Percentiles rank a stretch among this genome's conserved stretches.
phyloP scores from a whole-genome alignment of 208 protist genomes.

The Leishmania turanica region DNA sequence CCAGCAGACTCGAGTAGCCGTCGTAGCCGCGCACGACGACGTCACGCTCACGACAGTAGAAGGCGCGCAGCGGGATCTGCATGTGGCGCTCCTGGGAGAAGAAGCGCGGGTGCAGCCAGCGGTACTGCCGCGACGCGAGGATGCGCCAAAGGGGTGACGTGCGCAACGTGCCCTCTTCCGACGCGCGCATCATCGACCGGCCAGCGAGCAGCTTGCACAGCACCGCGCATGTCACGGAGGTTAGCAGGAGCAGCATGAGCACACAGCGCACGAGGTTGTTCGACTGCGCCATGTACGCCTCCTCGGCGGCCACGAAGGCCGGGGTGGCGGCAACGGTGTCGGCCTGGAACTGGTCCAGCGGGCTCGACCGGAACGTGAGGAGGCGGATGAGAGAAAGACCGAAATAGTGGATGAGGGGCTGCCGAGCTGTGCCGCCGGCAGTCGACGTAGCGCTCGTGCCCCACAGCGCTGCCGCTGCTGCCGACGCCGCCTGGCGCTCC shows the following conservation, averaged over 20 bases:
- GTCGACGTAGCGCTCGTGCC: not conserved
- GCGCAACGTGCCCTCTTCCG: conserved; percentile 37
- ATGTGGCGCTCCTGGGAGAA: conserved; percentile 58
- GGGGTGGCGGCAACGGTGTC: not conserved
- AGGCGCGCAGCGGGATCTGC: conserved; percentile 68
- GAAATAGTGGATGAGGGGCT: conserved; percentile 19
- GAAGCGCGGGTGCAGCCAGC: conserved; percentile 71
- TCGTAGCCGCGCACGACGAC: conserved; percentile 71
- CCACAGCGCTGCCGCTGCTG: not conserved
- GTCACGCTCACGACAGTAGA: conserved; percentile 81
- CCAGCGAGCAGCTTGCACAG: conserved; percentile 50
- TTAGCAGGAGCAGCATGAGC: conserved; percentile 34
- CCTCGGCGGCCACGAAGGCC: conserved; percentile 1
- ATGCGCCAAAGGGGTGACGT: conserved; percentile 71
- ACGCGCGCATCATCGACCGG: conserved; percentile 29
- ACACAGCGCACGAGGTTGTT: conserved; percentile 27
- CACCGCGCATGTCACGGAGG: conserved; percentile 29
- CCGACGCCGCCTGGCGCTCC: not conserved
- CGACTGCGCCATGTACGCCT: conserved; percentile 28
- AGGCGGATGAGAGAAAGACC: conserved; percentile 23
- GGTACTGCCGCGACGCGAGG: conserved; percentile 44
- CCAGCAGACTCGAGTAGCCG: conserved; percentile 67
- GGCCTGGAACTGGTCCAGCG: conserved; percentile 3
- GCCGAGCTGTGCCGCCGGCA: not conserved
- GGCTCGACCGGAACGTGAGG: conserved; percentile 21